Evolutionary conservation across 78 protist genomes (phyloP), one percentile per base, ranked within the genome.

Genomic region (Guillardia theta): DNA sequence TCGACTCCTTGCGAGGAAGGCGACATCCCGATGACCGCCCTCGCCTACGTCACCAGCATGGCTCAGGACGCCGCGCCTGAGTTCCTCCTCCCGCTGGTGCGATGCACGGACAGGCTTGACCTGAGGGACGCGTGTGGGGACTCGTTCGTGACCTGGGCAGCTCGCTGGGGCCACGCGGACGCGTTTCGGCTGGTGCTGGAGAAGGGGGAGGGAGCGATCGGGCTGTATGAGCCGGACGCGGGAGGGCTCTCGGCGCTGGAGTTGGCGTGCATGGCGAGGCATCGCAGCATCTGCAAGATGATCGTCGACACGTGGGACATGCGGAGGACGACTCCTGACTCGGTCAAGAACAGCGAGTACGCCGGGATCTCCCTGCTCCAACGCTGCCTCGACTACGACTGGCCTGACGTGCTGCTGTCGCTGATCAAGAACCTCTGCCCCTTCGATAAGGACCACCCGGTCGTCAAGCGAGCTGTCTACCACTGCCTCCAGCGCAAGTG

Each of bases 141-240:
- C 83, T 33, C 83, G 83, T 70, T 70, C 36, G 33, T 70, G 45
- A 24, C 36, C 27, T 70, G 83, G 83, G 83, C 83, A 24, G 33
- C 45, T 12, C 83, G 83, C 46, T 70, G 83, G 83, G 83, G 83
- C 33, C 83, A 70, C 83, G 36, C 83, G 33, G 83, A 70, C 46
- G 83, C 36, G 45, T 15, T 70, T 36, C 83, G 33, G 46, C 27
- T 24, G 41, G 83, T 43, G 33, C n/a, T 70, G 45, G 41, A 70
- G 83, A 24, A 24, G 36, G 21, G 41, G 27, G 83, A 70, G 33
- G 27, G 39, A 1, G 27, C 70, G 2, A 24, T 30, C 39, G 70
- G 39, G 70, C 27, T 58, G 70, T 30, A 30, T 58, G 70, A 30
- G 4, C 30, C 58, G 6, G 78, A 64, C 46, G 41, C 46, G 83